Conservation (phyloP, 2,329 filamentous ascomycete species). For the Talaromyces marneffei region DNA sequence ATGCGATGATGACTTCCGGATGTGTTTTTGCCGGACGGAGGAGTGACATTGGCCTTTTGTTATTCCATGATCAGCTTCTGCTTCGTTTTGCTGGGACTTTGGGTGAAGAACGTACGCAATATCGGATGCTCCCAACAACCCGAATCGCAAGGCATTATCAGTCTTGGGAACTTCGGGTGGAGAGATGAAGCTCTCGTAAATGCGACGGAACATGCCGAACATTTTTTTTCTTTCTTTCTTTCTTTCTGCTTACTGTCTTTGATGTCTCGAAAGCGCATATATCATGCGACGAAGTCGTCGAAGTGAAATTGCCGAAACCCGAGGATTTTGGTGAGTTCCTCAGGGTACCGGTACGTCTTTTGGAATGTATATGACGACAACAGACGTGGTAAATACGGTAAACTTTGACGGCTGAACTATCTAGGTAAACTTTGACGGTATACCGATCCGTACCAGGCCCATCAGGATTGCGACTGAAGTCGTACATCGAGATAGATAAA, state of each 20-base stretch:
- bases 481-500: no score
- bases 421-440: no score
- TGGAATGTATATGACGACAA: background rate
- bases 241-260: background rate
- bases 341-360: background rate
- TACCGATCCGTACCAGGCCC: no score
- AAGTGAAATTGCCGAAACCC: background rate
- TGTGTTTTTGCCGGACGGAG: constrained; percentile 47
- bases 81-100: background rate
- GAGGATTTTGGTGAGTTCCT: background rate
- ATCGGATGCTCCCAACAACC: constrained; percentile 6
- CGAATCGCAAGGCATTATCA: constrained; percentile 5
- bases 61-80: background rate
- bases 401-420: no score
- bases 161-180: background rate
- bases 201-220: constrained; percentile 4
- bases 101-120: background rate
- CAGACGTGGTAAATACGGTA: background rate
- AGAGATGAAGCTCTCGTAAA: constrained; percentile 4
- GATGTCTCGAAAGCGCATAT: no score
- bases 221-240: background rate
- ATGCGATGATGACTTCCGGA: constrained; percentile 47
- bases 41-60: constrained; percentile 18
- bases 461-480: background rate
- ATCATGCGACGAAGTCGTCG: background rate